Base-by-base conservation (phyloP, 2,329 filamentous ascomycete genomes). In the Phaeosphaeria sp. region DNA sequence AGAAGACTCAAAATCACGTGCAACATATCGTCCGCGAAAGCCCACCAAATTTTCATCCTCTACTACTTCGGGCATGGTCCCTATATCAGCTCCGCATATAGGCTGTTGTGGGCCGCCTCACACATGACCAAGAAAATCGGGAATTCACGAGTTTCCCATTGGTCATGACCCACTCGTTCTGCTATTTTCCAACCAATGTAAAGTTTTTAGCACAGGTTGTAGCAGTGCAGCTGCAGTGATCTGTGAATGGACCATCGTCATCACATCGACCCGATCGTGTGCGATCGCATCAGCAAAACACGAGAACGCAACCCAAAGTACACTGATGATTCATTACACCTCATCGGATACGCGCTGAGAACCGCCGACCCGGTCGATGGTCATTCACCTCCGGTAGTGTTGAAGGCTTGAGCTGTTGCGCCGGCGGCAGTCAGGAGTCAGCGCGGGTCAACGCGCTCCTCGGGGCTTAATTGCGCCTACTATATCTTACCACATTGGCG, bases 21-120 rank as follows among this genome's bases (percentile, higher is more conserved):
- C 30, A 36, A 36, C 3, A 7, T 13, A 7, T 36, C 30, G 3
- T 36, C 30, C 30, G 30, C 30, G 6, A 36, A 11, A 36, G 30
- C 30, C 13, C 30, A 36, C 30, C 30, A 36, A 15, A 15, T 36
- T 27, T 36, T 36, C 30, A 36, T 36, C 5, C 7, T 36, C 30
- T 36, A 13, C 30, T 36, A 11, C 30, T 36, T 36, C 30, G 30
- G 52, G 54, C 46, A 54, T 46, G 42, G 55, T 51, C 46, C 55
- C 51, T 57, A 60, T 63, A 63, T 60, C 55, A 63, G 58, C 52
- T 59, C 51, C 50, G 46, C 58, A 60, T 56, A 58, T 63, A 63
- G 60, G 30, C 58, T 54, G 52, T 60, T 36, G 50, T 62, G 50
- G 43, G 43, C 54, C 58, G 52, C 58, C 60, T 52, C 58, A 46